phyloP scores from a whole-genome alignment of 2,329 filamentous ascomycete genomes.

The Aureobasidium melanogenum region DNA sequence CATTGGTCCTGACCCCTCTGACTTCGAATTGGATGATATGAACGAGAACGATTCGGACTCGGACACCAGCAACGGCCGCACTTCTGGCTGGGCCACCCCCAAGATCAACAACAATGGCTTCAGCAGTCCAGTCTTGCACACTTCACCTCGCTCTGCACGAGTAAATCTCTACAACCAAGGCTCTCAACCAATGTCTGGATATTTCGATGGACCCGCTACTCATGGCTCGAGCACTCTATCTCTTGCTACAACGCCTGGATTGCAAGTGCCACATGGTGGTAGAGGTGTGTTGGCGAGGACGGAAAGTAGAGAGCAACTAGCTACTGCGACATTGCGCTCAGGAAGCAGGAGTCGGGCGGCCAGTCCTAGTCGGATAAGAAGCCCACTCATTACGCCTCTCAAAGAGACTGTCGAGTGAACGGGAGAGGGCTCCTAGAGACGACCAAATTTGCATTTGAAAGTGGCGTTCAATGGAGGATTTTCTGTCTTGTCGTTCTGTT shows the following conservation, averaged over 20 bases:
- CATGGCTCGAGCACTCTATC: neutral
- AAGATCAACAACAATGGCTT: slow-evolving; percentile 37
- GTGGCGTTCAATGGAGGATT: no score
- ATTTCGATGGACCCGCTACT: neutral
- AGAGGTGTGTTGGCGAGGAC: slow-evolving; percentile 66
- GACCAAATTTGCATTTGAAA: neutral
- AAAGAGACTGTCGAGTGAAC: neutral
- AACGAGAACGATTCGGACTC: neutral
- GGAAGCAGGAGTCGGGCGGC: slow-evolving; percentile 40
- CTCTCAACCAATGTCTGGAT: neutral
- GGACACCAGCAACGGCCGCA: slow-evolving; percentile 44
- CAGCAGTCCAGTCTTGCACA: slow-evolving; percentile 11
- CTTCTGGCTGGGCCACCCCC: slow-evolving; percentile 61
- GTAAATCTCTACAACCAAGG: slow-evolving; percentile 23
- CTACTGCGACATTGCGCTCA: slow-evolving; percentile 41
- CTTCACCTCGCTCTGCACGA: slow-evolving; percentile 3
- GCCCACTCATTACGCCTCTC: neutral
- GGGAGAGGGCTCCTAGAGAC: neutral
- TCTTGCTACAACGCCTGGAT: neutral
- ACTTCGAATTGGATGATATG: slow-evolving; percentile 69
- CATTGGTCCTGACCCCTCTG: slow-evolving; percentile 31
- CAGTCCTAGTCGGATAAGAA: slow-evolving; percentile 33
- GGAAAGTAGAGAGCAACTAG: slow-evolving; percentile 73
- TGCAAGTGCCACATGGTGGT: neutral
- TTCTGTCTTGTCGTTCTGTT: neutral